Conservation (phyloP, 2,329 filamentous ascomycete genomes). For the Penicillium sp. region DNA sequence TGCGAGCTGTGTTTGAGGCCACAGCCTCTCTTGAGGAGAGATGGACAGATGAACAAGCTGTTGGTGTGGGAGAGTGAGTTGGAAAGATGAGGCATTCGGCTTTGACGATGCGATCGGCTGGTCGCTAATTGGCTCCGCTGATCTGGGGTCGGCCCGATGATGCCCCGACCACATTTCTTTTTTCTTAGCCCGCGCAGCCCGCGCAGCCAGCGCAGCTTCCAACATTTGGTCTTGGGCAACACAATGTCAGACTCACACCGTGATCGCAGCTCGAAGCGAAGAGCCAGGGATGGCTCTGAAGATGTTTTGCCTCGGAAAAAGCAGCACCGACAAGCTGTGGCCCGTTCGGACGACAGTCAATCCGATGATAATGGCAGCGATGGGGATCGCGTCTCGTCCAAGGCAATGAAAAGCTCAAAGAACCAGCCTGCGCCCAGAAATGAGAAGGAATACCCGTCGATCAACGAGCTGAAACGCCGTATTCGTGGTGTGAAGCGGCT, state of each 20-base stretch:
- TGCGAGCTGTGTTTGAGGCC: slow-evolving; percentile 19
- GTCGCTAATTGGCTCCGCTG: slow-evolving; percentile 33
- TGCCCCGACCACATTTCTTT: slow-evolving; percentile 30
- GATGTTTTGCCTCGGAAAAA: slow-evolving; percentile 35
- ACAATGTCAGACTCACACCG: slow-evolving; percentile 25
- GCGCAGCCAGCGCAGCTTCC: slow-evolving; percentile 1
- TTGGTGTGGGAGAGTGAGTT: slow-evolving; percentile 6
- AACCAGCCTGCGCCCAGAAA: slow-evolving; percentile 27
- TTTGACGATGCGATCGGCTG: slow-evolving; percentile 21
- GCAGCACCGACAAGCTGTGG: slow-evolving; percentile 23
- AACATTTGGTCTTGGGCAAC: slow-evolving; percentile 9
- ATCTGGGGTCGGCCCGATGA: slow-evolving; percentile 39
- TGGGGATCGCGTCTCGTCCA: slow-evolving; percentile 12
- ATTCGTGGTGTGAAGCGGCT: slow-evolving; percentile 61
- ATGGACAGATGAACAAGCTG: slow-evolving; percentile 10
- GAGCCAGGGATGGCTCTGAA: slow-evolving; percentile 32
- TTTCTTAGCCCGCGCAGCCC: slow-evolving; percentile 19
- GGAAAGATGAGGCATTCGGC: slow-evolving; percentile 11
- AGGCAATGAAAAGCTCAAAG: slow-evolving; percentile 25
- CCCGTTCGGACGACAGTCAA: slow-evolving; percentile 18
- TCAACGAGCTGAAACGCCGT: slow-evolving; percentile 58
- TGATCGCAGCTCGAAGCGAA: slow-evolving; percentile 36
- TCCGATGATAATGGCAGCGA: slow-evolving; percentile 19
- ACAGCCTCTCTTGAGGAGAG: slow-evolving; percentile 18
- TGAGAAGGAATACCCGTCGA: slow-evolving; percentile 38